A percentile compares a stretch with the other conserved stretches of the same genome.
Evolutionary conservation across 805 yeast genomes (phyloP).

Genomic region (Ogataea methylovora): DNA sequence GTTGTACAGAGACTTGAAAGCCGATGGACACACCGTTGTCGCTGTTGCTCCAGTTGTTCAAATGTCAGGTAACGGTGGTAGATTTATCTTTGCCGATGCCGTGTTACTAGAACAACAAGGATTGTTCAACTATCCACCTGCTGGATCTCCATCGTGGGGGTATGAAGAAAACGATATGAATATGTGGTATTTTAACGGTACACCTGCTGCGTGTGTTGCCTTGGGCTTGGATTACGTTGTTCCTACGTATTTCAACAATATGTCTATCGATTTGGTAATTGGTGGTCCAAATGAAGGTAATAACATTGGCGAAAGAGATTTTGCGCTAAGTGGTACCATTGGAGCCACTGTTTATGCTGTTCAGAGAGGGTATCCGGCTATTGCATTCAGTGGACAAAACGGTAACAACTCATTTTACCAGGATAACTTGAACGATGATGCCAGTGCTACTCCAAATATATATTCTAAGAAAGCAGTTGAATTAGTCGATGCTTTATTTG

Average conservation of each 20-base stretch:
- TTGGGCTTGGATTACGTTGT: conserved; percentile 36
- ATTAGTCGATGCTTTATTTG: conserved; percentile 29
- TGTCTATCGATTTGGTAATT: conserved; percentile 35
- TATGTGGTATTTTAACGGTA: conserved; percentile 45
- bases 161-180: conserved; percentile 31
- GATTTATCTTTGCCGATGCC: conserved; percentile 32
- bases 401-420: conserved; percentile 38
- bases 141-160: conserved; percentile 46
- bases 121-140: conserved; percentile 35
- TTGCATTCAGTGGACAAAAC: conserved; percentile 42
- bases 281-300: conserved; percentile 44
- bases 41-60: conserved; percentile 41
- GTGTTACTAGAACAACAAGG: conserved; percentile 33
- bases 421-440: conserved; percentile 32
- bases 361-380: conserved; percentile 36
- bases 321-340: conserved; percentile 38
- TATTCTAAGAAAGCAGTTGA: conserved; percentile 31
- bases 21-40: conserved; percentile 38
- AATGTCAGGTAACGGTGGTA: conserved; percentile 46
- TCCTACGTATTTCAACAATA: conserved; percentile 34
- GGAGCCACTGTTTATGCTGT: conserved; percentile 40
- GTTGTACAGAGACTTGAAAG: conserved; percentile 33
- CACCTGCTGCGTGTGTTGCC: conserved; percentile 42
- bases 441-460: conserved; percentile 32
- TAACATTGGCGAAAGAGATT: conserved; percentile 32